Evolutionary conservation across 1,284 basidiomycete species (phyloP).

Genomic region (Rhodotorula sp.): DNA sequence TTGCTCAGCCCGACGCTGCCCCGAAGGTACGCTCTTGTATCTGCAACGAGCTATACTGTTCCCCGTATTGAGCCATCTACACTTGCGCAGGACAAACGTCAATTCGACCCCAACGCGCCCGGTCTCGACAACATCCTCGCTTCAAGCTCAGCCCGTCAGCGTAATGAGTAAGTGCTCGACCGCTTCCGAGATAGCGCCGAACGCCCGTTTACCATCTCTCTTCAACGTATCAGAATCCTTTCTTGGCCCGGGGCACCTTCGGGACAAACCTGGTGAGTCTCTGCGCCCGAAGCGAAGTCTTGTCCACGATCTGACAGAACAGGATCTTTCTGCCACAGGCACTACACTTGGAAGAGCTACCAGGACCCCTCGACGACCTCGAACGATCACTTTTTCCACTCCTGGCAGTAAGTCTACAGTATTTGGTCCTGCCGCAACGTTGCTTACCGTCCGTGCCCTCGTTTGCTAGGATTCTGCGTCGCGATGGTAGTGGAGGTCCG

Average conservation of each 20-base stretch:
- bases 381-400: conserved; percentile 22
- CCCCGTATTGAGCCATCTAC: too few species aligned
- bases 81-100: conserved; percentile 12
- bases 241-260: conserved; percentile 36
- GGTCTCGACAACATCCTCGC: background rate
- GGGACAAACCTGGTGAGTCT: conserved; percentile 19
- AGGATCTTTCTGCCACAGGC: background rate
- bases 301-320: background rate
- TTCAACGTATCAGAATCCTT: conserved; percentile 1
- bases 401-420: conserved; percentile 23
- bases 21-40: background rate
- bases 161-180: conserved; percentile 21
- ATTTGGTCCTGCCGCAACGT: background rate
- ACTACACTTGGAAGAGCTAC: conserved; percentile 37
- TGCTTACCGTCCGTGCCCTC: background rate
- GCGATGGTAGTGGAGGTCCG: conserved; percentile 31
- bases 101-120: conserved; percentile 4
- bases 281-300: background rate
- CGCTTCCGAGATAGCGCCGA: rapidly evolving
- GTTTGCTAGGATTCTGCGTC: conserved; percentile 13
- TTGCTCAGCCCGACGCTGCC: background rate
- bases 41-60: too few species aligned
- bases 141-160: conserved; percentile 19
- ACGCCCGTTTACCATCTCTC: too few species aligned
- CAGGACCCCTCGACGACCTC: conserved; percentile 11